These are phyloP conservation scores for Phytophthora multivora DNA, from an alignment of 352 stramenopile species.

Conservation along the genomic window DNA sequence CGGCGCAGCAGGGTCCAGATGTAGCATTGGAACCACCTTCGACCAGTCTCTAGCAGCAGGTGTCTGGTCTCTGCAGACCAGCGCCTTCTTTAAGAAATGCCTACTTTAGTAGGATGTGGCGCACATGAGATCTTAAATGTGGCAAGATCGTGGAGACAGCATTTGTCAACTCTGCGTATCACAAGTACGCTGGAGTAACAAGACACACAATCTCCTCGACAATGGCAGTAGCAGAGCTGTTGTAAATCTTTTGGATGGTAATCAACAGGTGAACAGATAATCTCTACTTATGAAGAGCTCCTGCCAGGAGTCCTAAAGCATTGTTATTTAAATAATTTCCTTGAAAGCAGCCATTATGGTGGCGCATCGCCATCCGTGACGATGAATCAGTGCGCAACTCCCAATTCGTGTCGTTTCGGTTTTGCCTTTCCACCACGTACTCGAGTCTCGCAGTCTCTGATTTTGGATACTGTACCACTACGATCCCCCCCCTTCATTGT, in stretches of 20 bases:
- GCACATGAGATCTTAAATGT: not conserved
- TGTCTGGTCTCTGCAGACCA: not conserved
- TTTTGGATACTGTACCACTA: not conserved
- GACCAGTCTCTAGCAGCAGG: not conserved
- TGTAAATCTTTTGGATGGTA: not conserved
- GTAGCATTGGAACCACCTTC: conserved; percentile 5
- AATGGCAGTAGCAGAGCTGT: not conserved
- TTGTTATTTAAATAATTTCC: too few species aligned
- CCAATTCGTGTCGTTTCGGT: not conserved
- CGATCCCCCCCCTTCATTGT: not conserved
- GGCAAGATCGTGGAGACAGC: not conserved
- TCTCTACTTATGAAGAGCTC: too few species aligned
- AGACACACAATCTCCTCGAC: not conserved
- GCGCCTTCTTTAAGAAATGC: not conserved
- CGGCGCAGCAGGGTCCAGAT: conserved; percentile 16
- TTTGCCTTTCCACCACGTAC: not conserved
- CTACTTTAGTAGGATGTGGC: conserved; percentile 1
- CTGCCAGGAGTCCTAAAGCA: too few species aligned
- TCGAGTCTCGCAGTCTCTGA: too few species aligned
- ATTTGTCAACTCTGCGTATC: too few species aligned
- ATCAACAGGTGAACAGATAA: too few species aligned
- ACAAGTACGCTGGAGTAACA: too few species aligned
- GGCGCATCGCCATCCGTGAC: not conserved
- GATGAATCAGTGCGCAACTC: not conserved
- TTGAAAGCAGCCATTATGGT: too few species aligned